Percentiles rank a stretch among this genome's conserved stretches.
Conservation (phyloP, 164 flowering plant genomes). For the Kalanchoe fedtschenkoi region DNA sequence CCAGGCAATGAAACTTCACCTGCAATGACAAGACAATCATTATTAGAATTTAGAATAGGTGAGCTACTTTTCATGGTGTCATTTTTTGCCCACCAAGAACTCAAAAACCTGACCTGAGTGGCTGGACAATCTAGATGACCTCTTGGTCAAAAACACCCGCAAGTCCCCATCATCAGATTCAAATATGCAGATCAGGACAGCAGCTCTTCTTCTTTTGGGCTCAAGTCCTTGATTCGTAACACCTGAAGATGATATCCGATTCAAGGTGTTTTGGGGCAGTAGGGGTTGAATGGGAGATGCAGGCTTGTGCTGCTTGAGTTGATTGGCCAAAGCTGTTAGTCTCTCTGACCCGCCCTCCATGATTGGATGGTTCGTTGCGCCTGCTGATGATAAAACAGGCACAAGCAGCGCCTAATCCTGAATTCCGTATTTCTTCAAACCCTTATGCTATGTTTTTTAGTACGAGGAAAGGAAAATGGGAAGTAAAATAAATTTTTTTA, state of each 20-base stretch:
- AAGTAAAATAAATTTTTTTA: too few species aligned
- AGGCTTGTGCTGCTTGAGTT: constrained; percentile 2
- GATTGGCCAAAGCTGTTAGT: not conserved
- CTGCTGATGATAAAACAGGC: too few species aligned
- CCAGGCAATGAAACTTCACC: constrained; percentile 96
- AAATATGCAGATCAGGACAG: constrained; percentile 45
- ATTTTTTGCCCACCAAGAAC: not conserved
- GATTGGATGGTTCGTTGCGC: not conserved
- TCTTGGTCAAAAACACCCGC: constrained; percentile 50
- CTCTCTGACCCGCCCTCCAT: constrained; percentile 1
- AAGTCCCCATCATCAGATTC: constrained; percentile 40
- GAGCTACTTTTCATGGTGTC: not conserved
- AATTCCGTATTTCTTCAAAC: too few species aligned
- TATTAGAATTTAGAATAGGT: not conserved
- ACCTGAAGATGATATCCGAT: not conserved
- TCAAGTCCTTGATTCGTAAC: constrained; percentile 20
- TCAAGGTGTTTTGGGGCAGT: not conserved
- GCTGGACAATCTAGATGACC: constrained; percentile 45
- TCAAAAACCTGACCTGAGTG: constrained; percentile 34
- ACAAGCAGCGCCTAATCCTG: too few species aligned
- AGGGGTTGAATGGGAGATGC: not conserved
- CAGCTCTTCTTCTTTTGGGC: constrained; percentile 40
- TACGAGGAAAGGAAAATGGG: too few species aligned
- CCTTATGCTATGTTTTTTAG: too few species aligned
- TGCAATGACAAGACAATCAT: constrained; percentile 17